Evolutionary conservation across 2,329 filamentous ascomycete species (phyloP).

Genomic region (Geoglossum cookeanum): DNA sequence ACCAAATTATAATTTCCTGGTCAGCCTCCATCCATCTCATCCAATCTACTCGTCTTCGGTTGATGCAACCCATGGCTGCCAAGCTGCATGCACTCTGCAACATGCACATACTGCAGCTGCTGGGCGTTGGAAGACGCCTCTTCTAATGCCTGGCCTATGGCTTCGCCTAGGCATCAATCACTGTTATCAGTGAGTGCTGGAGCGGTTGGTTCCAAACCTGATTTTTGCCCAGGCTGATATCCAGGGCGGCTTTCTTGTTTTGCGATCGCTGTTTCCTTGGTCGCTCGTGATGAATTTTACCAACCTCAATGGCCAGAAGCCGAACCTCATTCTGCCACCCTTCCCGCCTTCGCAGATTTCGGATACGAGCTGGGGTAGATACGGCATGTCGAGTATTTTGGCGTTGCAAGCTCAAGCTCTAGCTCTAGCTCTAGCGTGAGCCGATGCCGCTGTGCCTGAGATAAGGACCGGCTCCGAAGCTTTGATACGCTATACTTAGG

Average conservation of each 20-base stretch:
- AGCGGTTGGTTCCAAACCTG: background rate
- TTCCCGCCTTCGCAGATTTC: background rate
- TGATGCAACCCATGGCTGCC: background rate
- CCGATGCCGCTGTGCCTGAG: background rate
- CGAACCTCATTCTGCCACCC: background rate
- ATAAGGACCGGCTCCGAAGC: background rate
- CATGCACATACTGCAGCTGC: background rate
- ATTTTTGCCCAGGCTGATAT: background rate
- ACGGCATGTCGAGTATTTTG: too few species aligned
- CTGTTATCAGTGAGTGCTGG: background rate
- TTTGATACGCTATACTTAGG: background rate
- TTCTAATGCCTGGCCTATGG: background rate
- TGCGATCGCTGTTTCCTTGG: background rate
- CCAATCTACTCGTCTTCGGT: too few species aligned
- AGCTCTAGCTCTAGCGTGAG: background rate
- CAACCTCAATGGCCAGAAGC: background rate
- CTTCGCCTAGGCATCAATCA: background rate
- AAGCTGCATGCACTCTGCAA: background rate
- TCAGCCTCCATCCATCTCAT: background rate
- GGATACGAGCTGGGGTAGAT: too few species aligned
- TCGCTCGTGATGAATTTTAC: background rate
- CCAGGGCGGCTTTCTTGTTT: background rate
- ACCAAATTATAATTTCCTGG: background rate
- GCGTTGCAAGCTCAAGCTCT: background rate
- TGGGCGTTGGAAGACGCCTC: background rate